These are phyloP conservation scores for Penicillium atrosanguineum DNA, from an alignment of 495 filamentous ascomycete genomes.

Conservation along the genomic window DNA sequence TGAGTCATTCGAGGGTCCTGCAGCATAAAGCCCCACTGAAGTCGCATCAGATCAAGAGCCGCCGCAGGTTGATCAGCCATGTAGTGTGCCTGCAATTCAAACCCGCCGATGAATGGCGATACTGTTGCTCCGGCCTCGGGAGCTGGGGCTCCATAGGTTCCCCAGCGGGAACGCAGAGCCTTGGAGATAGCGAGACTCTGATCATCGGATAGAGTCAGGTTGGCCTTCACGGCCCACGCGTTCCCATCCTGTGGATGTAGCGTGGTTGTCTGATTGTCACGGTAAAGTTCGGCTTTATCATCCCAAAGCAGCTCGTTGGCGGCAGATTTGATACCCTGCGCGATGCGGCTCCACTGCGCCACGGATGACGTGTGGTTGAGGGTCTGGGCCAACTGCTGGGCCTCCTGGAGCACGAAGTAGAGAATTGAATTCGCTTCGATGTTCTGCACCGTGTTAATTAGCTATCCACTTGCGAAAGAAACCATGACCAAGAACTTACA, in stretches of 20 bases:
- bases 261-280: slow-evolving; percentile 36
- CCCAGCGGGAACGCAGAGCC: slow-evolving; percentile 49
- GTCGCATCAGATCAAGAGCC: slow-evolving; percentile 51
- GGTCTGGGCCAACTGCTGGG: slow-evolving; percentile 21
- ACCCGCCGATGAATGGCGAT: slow-evolving; percentile 56
- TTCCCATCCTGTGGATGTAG: slow-evolving; percentile 51
- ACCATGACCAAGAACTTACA: slow-evolving; percentile 11
- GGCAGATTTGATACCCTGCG: slow-evolving; percentile 22
- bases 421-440: slow-evolving; percentile 38
- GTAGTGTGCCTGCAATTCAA: slow-evolving; percentile 56
- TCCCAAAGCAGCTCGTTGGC: slow-evolving; percentile 38
- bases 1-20: slow-evolving; percentile 59
- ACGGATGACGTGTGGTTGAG: slow-evolving; percentile 20
- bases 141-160: slow-evolving; percentile 52
- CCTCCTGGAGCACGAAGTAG: slow-evolving; percentile 31
- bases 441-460: slow-evolving; percentile 10
- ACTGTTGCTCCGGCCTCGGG: slow-evolving; percentile 53
- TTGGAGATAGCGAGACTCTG: slow-evolving; percentile 32
- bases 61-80: slow-evolving; percentile 36
- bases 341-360: slow-evolving; percentile 18
- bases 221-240: slow-evolving; percentile 39
- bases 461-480: neutral
- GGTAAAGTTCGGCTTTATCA: slow-evolving; percentile 19
- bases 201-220: slow-evolving; percentile 24
- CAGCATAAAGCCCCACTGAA: slow-evolving; percentile 59